Evolutionary conservation across 495 filamentous ascomycete species (phyloP), one percentile per base, ranked within the genome.

Genomic region (Tuber aestivum): DNA sequence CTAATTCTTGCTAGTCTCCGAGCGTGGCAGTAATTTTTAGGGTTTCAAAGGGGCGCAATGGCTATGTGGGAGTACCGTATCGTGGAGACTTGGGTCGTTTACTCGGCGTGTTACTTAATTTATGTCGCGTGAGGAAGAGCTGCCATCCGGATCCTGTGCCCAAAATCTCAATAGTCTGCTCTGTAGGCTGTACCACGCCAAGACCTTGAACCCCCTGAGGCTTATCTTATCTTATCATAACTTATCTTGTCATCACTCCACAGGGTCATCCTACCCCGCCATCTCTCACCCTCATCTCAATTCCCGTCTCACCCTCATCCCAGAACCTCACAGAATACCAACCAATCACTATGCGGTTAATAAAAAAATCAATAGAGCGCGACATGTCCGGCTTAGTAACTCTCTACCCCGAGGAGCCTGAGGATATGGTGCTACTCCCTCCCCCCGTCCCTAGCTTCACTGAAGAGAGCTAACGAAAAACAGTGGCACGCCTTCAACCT

Each of bases 401-500:
- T 41, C 87, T 99, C 70, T 88, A 93, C 70, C 94, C 95, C 3
- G 90, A 93, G 82, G 95, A 97, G 81, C 93, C 94, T 42, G 95
- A 98, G 85, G 95, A 99, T 84, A 97, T 99, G 94, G 93, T 94
- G 86, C 74, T 77, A 75, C 74, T 72, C 70, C 41, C 40, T 69
- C 75, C 65, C 65, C 27, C 72, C 73, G n/a, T 71, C 41, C 45
- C 27, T 61, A 37, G 73, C 41, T 41, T 42, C 65, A 14, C 44
- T 42, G 35, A 32, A 6, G 44, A 45, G 20, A 50, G 70, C 48
- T 70, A 21, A n/a, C 48, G 14, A 68, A 70, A 71, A 40, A 75
- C 77, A 95, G 93, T 99, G 95, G 95, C 94, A 97, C 82, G 91
- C 92, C 83, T 94, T 97, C 87, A 99, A 99, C 85, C 88, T 99